These are phyloP conservation scores for Aspergillus spinulosporus DNA, from an alignment of 2,329 filamentous ascomycete species.

Conservation along the genomic window DNA sequence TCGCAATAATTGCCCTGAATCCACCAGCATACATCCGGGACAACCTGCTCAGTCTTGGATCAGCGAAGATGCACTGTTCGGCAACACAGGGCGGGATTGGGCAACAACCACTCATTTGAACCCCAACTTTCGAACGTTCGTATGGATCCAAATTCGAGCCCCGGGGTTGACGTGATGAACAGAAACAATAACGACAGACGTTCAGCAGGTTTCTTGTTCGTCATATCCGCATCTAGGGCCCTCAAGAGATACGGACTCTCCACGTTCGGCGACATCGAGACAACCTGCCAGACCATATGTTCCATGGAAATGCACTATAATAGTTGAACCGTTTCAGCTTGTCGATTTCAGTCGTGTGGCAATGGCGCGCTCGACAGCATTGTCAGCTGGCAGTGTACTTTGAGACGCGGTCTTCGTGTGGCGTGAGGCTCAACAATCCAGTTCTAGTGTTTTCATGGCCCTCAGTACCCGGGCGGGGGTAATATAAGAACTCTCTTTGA, in stretches of 20 bases:
- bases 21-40: not conserved
- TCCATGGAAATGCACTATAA: constrained; percentile 5
- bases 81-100: not conserved
- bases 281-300: constrained; percentile 1
- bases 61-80: not conserved
- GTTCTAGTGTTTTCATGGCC: not conserved
- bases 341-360: not conserved
- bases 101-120: constrained; percentile 1
- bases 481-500: constrained; percentile 23
- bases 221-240: constrained; percentile 14
- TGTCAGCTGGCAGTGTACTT: not conserved
- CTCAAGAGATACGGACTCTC: not conserved
- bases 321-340: constrained; percentile 5
- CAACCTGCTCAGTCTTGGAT: not conserved
- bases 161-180: constrained; percentile 24
- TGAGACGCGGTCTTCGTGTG: not conserved
- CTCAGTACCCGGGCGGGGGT: not conserved
- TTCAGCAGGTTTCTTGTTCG: constrained; percentile 20
- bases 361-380: not conserved
- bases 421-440: not conserved
- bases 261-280: constrained; percentile 4
- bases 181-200: constrained; percentile 26
- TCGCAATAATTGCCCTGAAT: not conserved
- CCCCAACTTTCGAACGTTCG: not conserved
- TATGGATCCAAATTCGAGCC: constrained; percentile 20